These are phyloP conservation scores for Acacia pycnantha DNA, from an alignment of 331 rosid species.

Conservation along the genomic window DNA sequence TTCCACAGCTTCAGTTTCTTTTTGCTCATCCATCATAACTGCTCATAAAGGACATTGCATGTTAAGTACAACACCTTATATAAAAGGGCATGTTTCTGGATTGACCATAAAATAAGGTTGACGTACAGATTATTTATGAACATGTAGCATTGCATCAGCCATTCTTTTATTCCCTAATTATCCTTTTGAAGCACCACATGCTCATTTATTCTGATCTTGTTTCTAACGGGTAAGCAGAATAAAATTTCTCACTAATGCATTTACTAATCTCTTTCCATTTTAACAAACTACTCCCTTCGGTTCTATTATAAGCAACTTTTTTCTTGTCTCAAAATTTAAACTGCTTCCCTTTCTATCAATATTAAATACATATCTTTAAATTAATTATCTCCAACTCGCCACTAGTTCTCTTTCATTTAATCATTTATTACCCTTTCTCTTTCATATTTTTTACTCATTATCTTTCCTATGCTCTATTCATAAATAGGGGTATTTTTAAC, in stretches of 20 bases:
- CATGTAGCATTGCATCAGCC: not conserved
- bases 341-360: no score
- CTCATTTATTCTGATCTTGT: not conserved
- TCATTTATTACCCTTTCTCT: no score
- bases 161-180: not conserved
- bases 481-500: no score
- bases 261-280: slow-evolving; percentile 5
- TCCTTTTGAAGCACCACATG: not conserved
- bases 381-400: no score
- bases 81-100: not conserved
- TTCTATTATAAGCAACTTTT: no score
- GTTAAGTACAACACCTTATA: slow-evolving; percentile 30
- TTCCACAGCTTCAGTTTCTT: slow-evolving; percentile 71
- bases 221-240: not conserved
- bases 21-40: slow-evolving; percentile 93
- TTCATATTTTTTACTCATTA: no score
- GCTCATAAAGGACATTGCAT: slow-evolving; percentile 29
- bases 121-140: not conserved
- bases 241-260: not conserved
- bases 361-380: no score
- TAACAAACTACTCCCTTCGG: not conserved
- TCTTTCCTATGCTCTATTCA: no score
- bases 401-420: no score
- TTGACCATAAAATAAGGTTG: not conserved
- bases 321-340: no score